phyloP scores from a whole-genome alignment of 2,329 filamentous ascomycete genomes.

The Hypoxylon sp. region DNA sequence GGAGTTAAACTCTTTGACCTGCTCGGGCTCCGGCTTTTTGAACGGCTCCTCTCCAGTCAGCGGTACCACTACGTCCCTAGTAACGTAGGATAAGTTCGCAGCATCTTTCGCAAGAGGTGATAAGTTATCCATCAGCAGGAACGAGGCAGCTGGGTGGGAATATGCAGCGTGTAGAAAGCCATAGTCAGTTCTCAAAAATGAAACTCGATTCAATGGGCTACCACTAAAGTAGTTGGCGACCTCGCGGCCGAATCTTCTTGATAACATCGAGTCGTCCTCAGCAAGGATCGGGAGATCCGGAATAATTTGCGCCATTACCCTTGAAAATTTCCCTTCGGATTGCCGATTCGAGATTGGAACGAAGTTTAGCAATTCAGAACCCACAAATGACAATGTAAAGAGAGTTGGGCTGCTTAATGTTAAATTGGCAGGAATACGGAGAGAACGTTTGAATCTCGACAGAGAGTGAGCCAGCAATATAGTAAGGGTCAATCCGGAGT shows the following conservation, averaged over 20 bases:
- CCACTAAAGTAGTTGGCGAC: slow-evolving; percentile 88
- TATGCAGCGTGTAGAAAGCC: slow-evolving; percentile 79
- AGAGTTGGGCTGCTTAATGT: slow-evolving; percentile 1
- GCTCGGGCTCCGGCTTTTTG: slow-evolving; percentile 77
- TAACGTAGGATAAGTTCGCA: slow-evolving; percentile 76
- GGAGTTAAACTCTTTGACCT: slow-evolving; percentile 82
- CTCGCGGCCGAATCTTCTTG: slow-evolving; percentile 83
- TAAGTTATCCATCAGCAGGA: slow-evolving; percentile 85
- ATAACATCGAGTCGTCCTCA: slow-evolving; percentile 76
- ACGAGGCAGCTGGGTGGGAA: slow-evolving; percentile 74
- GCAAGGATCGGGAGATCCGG: slow-evolving; percentile 63
- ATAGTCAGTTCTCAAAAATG: slow-evolving; percentile 80
- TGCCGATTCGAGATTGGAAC: not conserved
- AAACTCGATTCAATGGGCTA: slow-evolving; percentile 82
- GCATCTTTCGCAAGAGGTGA: slow-evolving; percentile 77
- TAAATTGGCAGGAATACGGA: not conserved
- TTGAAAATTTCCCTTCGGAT: slow-evolving; percentile 8
- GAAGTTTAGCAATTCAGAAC: not conserved
- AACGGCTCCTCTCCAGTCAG: slow-evolving; percentile 83
- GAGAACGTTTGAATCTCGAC: not conserved
- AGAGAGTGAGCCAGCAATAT: slow-evolving; percentile 6
- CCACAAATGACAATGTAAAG: slow-evolving; percentile 8
- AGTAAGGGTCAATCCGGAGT: slow-evolving; percentile 12
- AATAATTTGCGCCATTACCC: slow-evolving; percentile 54
- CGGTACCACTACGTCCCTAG: slow-evolving; percentile 76